Conservation (phyloP, 352 stramenopile species). For the Phytophthora quininea region DNA sequence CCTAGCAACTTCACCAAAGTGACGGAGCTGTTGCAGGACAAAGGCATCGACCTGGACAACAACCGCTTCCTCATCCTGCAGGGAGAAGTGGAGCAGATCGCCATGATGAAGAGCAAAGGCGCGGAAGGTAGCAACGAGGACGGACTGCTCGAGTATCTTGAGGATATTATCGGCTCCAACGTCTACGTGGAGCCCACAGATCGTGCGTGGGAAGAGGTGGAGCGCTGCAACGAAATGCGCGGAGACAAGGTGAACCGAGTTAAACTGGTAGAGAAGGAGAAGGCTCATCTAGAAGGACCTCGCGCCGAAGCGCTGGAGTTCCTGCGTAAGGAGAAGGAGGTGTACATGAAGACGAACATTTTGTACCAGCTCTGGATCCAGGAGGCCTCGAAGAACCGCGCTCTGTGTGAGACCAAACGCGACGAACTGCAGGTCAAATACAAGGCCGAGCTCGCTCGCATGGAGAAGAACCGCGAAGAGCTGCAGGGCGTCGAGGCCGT, state of each 20-base stretch:
- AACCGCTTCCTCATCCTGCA: constrained; percentile 99
- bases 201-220: constrained; percentile 92
- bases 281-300: constrained; percentile 93
- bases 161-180: constrained; percentile 99
- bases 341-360: constrained; percentile 97
- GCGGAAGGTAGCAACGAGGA: constrained; percentile 93
- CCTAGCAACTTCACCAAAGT: constrained; percentile 95
- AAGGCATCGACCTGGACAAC: constrained; percentile 99
- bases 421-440: constrained; percentile 79
- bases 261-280: constrained; percentile 98
- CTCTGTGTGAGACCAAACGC: constrained; percentile 65
- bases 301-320: constrained; percentile 96
- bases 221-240: constrained; percentile 91
- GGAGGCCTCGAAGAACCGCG: constrained; percentile 79
- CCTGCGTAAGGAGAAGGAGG: constrained; percentile 94
- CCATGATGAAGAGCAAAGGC: constrained; percentile 99
- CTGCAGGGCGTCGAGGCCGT: constrained; percentile 85
- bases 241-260: constrained; percentile 97
- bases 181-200: constrained; percentile 97
- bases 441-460: constrained; percentile 69
- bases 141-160: constrained; percentile 98
- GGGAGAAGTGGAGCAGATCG: constrained; percentile 97
- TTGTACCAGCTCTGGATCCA: constrained; percentile 95
- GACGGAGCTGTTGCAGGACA: constrained; percentile 91
- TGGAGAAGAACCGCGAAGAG: constrained; percentile 80